Evolutionary conservation across 1,284 basidiomycete species (phyloP).

Genomic region (Irpex lacteus): DNA sequence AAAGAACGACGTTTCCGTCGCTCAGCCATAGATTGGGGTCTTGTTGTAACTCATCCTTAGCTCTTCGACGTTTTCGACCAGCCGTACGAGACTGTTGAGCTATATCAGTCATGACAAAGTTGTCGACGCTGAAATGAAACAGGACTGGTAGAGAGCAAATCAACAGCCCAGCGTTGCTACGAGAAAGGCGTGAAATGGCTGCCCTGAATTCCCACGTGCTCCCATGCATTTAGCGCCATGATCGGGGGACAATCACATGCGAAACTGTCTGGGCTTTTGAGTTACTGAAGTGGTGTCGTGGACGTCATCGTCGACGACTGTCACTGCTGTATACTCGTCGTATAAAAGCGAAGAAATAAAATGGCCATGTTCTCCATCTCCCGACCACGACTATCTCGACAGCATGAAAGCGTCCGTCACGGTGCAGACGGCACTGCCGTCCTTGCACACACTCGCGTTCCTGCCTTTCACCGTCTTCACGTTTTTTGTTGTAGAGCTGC

Average conservation of each 20-base stretch:
- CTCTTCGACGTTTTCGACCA: neutral
- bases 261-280: neutral
- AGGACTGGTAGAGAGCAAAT: too few species aligned
- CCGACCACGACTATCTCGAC: neutral
- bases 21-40: slow-evolving; percentile 9
- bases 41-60: neutral
- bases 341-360: neutral
- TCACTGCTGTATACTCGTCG: neutral
- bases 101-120: neutral
- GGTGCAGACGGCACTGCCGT: neutral
- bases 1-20: slow-evolving; percentile 17
- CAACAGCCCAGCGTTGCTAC: too few species aligned
- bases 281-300: neutral
- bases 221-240: neutral
- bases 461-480: slow-evolving; percentile 6
- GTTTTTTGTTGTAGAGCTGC: slow-evolving; percentile 8
- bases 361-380: neutral
- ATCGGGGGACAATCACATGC: neutral
- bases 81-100: neutral
- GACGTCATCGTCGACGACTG: neutral
- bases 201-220: too few species aligned
- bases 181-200: too few species aligned
- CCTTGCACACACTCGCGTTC: neutral
- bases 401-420: neutral
- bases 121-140: too few species aligned